These are phyloP conservation scores for Pseudogymnoascus sp. DNA, from an alignment of 2,329 filamentous ascomycete genomes.

Conservation along the genomic window DNA sequence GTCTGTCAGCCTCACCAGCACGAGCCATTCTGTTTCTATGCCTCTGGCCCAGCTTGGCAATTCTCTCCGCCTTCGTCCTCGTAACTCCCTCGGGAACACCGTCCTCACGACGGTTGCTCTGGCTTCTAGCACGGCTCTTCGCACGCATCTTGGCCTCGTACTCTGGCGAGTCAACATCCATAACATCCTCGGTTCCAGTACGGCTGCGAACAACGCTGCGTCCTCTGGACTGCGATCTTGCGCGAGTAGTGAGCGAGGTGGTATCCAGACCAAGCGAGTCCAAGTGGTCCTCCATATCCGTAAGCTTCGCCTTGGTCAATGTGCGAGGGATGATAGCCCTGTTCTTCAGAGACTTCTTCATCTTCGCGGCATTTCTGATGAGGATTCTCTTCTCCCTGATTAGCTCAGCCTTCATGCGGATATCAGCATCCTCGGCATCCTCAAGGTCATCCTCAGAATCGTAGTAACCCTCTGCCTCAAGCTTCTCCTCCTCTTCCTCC, in stretches of 20 bases:
- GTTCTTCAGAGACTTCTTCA: slow-evolving; percentile 97
- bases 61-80: slow-evolving; percentile 73
- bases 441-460: slow-evolving; percentile 75
- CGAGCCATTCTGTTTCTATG: slow-evolving; percentile 98
- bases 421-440: slow-evolving; percentile 81
- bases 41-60: slow-evolving; percentile 87
- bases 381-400: slow-evolving; percentile 92
- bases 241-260: slow-evolving; percentile 64
- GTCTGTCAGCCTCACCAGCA: slow-evolving; percentile 93
- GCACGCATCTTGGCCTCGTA: slow-evolving; percentile 57
- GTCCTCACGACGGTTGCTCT: slow-evolving; percentile 66
- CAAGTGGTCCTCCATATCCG: slow-evolving; percentile 79
- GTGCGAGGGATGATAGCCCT: slow-evolving; percentile 84
- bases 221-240: slow-evolving; percentile 63
- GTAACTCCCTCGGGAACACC: slow-evolving; percentile 63
- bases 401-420: slow-evolving; percentile 83
- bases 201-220: slow-evolving; percentile 60
- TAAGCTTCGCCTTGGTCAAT: slow-evolving; percentile 70
- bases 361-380: slow-evolving; percentile 88
- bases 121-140: slow-evolving; percentile 62
- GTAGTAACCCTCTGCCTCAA: slow-evolving; percentile 90
- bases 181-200: slow-evolving; percentile 58
- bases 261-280: slow-evolving; percentile 82
- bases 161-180: slow-evolving; percentile 62
- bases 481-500: slow-evolving; percentile 90